Conservation (phyloP, 495 filamentous ascomycete species). For the Friedmanniomyces simplex region DNA sequence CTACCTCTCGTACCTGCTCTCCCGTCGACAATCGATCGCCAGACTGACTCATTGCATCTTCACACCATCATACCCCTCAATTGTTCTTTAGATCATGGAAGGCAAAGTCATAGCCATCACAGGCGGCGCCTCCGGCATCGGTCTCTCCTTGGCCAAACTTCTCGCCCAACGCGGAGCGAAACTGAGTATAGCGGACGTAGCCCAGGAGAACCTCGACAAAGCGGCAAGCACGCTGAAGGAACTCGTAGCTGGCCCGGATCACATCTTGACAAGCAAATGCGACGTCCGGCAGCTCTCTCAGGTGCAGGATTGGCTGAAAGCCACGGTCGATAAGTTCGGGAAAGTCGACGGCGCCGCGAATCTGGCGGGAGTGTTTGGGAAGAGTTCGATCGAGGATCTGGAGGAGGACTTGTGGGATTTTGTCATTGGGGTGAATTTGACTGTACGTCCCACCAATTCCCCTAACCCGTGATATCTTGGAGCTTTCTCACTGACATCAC, state of each 20-base stretch:
- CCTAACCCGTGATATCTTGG: neutral
- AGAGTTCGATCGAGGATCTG: constrained; percentile 28
- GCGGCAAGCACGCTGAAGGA: neutral
- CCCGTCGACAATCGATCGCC: too few species aligned
- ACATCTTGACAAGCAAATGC: constrained; percentile 15
- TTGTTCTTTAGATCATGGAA: neutral
- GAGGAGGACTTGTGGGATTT: constrained; percentile 23
- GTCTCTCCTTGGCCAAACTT: constrained; percentile 15
- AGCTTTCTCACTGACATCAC: neutral
- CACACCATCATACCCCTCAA: neutral
- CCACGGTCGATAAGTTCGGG: constrained; percentile 27
- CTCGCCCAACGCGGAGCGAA: constrained; percentile 10
- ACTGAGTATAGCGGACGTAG: constrained; percentile 17
- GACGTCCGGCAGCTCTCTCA: constrained; percentile 29
- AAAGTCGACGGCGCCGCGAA: constrained; percentile 30
- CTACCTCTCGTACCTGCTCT: too few species aligned
- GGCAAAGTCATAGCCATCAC: constrained; percentile 16
- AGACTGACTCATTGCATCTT: neutral
- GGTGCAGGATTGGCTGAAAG: constrained; percentile 34
- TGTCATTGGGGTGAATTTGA: constrained; percentile 29
- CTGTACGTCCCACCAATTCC: neutral
- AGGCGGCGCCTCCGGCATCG: constrained; percentile 15
- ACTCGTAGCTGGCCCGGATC: neutral
- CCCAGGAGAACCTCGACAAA: constrained; percentile 12
- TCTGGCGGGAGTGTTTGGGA: constrained; percentile 32